Base-by-base conservation (phyloP, 2,329 filamentous ascomycete species). In the Alternaria gaisen region DNA sequence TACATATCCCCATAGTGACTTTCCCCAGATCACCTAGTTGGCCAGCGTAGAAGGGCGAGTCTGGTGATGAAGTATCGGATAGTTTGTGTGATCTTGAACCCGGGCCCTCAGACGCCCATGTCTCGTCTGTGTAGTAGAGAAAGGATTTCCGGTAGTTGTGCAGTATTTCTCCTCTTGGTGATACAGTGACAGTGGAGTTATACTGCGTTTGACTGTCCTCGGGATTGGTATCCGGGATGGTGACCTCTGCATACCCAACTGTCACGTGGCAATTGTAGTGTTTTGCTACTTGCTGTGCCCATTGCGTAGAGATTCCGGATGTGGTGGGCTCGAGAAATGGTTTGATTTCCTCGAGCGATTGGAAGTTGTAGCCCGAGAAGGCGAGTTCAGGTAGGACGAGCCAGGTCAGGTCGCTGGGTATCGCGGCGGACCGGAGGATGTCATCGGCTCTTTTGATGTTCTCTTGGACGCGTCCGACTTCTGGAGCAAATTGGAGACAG, bases 321-420 rank as follows among this genome's bases (percentile, higher is more conserved):
- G 86, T 84, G 0, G 86, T 86, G 0, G 83, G 85, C 71, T 95
- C 92, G 4, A 94, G 85, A 67, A 83, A 91, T 0, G 90, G 90
- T 1, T 79, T 78, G 43, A 94, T 93, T 1, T 92, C 84, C 32
- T 85, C 80, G 3, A 92, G 76, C 0, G 88, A 90, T 42, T 86
- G 84, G 80, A 94, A 94, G 74, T 93, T 93, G 81, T 94, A 95
- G 30, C 92, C 90, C 87, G 87, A 85, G 72, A 94, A 93, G 1
- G 91, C 90, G 75, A 94, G 80, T 73, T 94, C 92, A 0, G 92
- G 91, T 0, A 94, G 80, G 0, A 94, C 87, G 0, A 95, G 81
- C 30, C 94, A 83, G 72, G 93, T 90, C 1, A 94, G 73, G 79
- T 74, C 72, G 34, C 59, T 41, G 1, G 73, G 75, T 18, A 76